Conservation (phyloP, 108 stramenopile genomes). For the Skeletonema menzelii region DNA sequence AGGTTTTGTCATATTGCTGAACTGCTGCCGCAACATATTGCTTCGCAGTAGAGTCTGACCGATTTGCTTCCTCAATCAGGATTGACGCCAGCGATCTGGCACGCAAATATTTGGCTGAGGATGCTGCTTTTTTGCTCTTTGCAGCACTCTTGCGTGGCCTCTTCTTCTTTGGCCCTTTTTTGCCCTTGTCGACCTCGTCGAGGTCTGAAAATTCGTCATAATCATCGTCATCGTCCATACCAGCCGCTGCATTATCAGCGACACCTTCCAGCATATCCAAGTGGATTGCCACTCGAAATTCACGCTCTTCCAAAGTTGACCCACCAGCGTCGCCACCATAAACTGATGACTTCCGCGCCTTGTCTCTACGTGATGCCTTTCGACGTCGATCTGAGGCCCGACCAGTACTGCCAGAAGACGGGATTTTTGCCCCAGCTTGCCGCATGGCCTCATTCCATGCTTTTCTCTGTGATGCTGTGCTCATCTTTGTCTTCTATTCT, state of each 20-base stretch:
- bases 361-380: conserved; percentile 68
- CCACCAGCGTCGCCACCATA: conserved; percentile 16
- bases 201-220: conserved; percentile 82
- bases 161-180: conserved; percentile 29
- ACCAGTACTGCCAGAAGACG: conserved; percentile 23
- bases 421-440: conserved; percentile 64
- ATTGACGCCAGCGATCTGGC: conserved; percentile 79
- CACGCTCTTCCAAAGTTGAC: conserved; percentile 32
- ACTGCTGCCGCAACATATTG: conserved; percentile 72
- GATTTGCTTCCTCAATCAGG: conserved; percentile 72
- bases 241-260: conserved; percentile 27
- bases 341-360: conserved; percentile 65
- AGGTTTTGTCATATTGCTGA: neutral
- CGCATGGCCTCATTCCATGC: conserved; percentile 93
- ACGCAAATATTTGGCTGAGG: conserved; percentile 72
- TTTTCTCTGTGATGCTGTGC: conserved; percentile 63
- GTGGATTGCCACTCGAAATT: conserved; percentile 65
- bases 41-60: conserved; percentile 64
- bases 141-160: conserved; percentile 17
- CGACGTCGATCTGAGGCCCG: conserved; percentile 69
- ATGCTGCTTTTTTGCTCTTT: conserved; percentile 4
- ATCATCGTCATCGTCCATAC: conserved; percentile 74
- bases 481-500: conserved; percentile 12
- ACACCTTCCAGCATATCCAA: conserved; percentile 85
- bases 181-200: conserved; percentile 27